A percentile compares a stretch with the other conserved stretches of the same genome.
Evolutionary conservation across 1,139 yeast species (phyloP).

Genomic region (Kazachstania sp.): DNA sequence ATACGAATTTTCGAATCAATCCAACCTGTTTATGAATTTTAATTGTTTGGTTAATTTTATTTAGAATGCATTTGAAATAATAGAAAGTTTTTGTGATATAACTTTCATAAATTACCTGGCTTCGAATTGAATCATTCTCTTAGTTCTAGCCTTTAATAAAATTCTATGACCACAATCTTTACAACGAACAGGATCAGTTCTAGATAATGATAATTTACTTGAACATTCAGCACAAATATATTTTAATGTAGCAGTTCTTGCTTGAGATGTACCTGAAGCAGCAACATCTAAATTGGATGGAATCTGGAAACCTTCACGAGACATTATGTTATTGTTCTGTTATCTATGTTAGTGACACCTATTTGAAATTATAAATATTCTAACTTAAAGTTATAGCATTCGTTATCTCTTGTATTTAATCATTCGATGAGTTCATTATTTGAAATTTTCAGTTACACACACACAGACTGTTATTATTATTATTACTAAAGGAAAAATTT

Average conservation of each 20-base stretch:
- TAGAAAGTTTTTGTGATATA: too few species aligned
- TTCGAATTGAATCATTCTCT: conserved; percentile 82
- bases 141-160: conserved; percentile 90
- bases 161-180: conserved; percentile 98
- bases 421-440: neutral
- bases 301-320: conserved; percentile 92
- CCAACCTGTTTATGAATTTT: too few species aligned
- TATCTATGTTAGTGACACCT: neutral
- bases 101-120: conserved; percentile 40
- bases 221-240: conserved; percentile 98
- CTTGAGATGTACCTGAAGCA: conserved; percentile 57
- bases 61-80: too few species aligned
- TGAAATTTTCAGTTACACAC: neutral
- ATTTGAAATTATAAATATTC: neutral
- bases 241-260: conserved; percentile 79
- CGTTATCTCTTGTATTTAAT: neutral
- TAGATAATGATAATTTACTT: conserved; percentile 73
- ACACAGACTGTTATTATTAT: too few species aligned
- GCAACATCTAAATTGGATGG: conserved; percentile 71
- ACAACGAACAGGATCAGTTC: conserved; percentile 96
- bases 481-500: too few species aligned
- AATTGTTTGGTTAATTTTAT: too few species aligned
- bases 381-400: neutral
- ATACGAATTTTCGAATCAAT: too few species aligned
- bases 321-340: conserved; percentile 31